Evolutionary conservation across 805 yeast genomes (phyloP).

Genomic region (Candida ficus): DNA sequence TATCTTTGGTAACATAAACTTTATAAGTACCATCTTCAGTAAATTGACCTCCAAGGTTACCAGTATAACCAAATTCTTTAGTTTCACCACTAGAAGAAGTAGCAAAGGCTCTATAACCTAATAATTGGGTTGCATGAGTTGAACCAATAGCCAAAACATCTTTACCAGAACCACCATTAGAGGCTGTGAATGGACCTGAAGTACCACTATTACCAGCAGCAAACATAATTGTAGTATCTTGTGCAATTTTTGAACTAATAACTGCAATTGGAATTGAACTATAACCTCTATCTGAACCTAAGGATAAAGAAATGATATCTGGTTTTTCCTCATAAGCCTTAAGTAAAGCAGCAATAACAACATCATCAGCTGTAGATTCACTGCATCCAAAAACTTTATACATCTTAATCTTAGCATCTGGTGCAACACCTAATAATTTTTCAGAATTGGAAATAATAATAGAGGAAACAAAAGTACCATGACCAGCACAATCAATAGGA

Average conservation of each 20-base stretch:
- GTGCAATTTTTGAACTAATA: conserved; percentile 11
- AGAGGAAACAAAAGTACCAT: conserved; percentile 18
- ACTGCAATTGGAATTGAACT: conserved; percentile 9
- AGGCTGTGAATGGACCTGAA: conserved; percentile 10
- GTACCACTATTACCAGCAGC: conserved; percentile 17
- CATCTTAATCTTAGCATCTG: conserved; percentile 12
- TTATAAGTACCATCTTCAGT: conserved; percentile 4
- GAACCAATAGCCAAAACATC: conserved; percentile 14
- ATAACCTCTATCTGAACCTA: conserved; percentile 14
- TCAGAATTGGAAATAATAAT: conserved; percentile 10
- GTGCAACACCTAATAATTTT: conserved; percentile 12
- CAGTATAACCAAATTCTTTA: conserved; percentile 5
- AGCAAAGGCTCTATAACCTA: conserved; percentile 8
- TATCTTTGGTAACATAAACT: no score
- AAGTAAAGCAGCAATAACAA: conserved; percentile 13
- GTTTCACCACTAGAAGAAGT: conserved; percentile 9
- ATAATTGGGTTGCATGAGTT: conserved; percentile 9
- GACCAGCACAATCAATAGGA: conserved; percentile 17
- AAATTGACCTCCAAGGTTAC: conserved; percentile 4
- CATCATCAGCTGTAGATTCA: conserved; percentile 9
- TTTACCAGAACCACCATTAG: conserved; percentile 13
- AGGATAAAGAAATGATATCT: conserved; percentile 12
- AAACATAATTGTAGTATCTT: conserved; percentile 10
- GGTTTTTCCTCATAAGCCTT: conserved; percentile 14
- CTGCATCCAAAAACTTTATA: conserved; percentile 14